These are phyloP conservation scores for Claviceps monticola DNA, from an alignment of 2,329 filamentous ascomycete genomes.

Conservation along the genomic window DNA sequence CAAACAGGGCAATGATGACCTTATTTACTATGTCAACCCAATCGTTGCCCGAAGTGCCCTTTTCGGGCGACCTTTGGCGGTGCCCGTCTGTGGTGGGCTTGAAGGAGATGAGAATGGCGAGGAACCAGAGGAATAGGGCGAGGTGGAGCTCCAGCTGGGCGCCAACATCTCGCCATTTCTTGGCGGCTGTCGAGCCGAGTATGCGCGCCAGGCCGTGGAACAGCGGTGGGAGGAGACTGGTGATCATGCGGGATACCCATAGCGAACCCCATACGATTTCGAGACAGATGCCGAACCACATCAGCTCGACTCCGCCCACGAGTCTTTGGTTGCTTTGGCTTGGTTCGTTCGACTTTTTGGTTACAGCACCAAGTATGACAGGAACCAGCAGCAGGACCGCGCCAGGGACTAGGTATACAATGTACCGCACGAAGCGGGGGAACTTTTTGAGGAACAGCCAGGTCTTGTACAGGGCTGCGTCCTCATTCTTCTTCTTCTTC, in stretches of 20 bases:
- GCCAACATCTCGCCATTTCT: constrained; percentile 88
- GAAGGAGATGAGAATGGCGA: constrained; percentile 77
- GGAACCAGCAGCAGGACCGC: constrained; percentile 31
- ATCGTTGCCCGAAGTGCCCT: constrained; percentile 33
- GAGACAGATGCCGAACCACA: constrained; percentile 94
- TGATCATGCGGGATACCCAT: constrained; percentile 56
- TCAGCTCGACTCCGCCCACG: constrained; percentile 51
- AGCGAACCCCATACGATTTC: constrained; percentile 86
- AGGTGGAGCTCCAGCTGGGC: constrained; percentile 73
- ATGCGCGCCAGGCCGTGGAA: constrained; percentile 48
- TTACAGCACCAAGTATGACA: constrained; percentile 29
- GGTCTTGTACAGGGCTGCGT: constrained; percentile 24
- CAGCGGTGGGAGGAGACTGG: constrained; percentile 33
- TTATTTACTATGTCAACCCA: constrained; percentile 79
- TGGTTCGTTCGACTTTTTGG: too few relatives aligned
- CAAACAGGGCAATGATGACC: constrained; percentile 73
- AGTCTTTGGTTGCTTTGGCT: too few relatives aligned
- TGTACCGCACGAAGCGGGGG: constrained; percentile 34
- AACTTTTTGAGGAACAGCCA: constrained; percentile 34
- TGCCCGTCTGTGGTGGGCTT: constrained; percentile 61
- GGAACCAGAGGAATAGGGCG: constrained; percentile 83
- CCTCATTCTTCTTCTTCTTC: constrained; percentile 18
- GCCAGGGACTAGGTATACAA: constrained; percentile 33
- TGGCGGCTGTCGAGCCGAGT: constrained; percentile 68
- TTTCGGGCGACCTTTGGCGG: constrained; percentile 21